Conservation (phyloP, 352 stramenopile species). For the Pythium scleroteichum region DNA sequence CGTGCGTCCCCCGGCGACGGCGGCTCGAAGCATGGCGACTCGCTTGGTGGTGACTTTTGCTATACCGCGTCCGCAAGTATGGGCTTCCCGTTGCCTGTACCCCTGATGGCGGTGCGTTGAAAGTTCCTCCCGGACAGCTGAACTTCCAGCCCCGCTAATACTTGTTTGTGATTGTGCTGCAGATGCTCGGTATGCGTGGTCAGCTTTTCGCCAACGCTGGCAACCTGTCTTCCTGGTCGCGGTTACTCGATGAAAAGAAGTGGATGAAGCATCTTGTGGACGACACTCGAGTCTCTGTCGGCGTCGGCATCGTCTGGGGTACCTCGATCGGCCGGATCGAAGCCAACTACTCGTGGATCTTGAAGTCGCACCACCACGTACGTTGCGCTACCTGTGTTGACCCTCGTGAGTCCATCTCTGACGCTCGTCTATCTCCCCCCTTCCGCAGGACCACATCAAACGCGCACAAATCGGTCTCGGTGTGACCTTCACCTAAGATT, state of each 20-base stretch:
- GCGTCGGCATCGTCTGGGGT: conserved; percentile 85
- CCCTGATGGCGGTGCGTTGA: conserved; percentile 75
- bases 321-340: conserved; percentile 87
- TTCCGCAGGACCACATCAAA: conserved; percentile 80
- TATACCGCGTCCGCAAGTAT: conserved; percentile 86
- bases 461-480: conserved; percentile 81
- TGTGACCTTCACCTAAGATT: conserved; percentile 81
- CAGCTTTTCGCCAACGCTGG: conserved; percentile 91
- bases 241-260: conserved; percentile 84
- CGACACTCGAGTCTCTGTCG: conserved; percentile 86
- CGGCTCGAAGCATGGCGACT: conserved; percentile 78
- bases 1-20: conserved; percentile 86
- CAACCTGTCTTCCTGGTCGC: conserved; percentile 88
- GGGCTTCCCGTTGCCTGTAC: conserved; percentile 84
- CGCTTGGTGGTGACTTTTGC: conserved; percentile 88
- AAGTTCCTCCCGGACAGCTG: neutral
- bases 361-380: conserved; percentile 82
- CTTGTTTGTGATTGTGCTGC: neutral
- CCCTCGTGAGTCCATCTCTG: too few relatives aligned
- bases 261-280: conserved; percentile 89
- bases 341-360: conserved; percentile 91
- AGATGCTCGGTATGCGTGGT: conserved; percentile 83
- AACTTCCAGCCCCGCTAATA: too few relatives aligned
- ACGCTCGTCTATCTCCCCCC: neutral
- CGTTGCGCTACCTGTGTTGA: conserved; percentile 16